Percentiles rank a stretch among this genome's conserved stretches.
These are phyloP conservation scores for Fusarium compactum DNA, from an alignment of 2,329 filamentous ascomycete genomes.

Conservation along the genomic window DNA sequence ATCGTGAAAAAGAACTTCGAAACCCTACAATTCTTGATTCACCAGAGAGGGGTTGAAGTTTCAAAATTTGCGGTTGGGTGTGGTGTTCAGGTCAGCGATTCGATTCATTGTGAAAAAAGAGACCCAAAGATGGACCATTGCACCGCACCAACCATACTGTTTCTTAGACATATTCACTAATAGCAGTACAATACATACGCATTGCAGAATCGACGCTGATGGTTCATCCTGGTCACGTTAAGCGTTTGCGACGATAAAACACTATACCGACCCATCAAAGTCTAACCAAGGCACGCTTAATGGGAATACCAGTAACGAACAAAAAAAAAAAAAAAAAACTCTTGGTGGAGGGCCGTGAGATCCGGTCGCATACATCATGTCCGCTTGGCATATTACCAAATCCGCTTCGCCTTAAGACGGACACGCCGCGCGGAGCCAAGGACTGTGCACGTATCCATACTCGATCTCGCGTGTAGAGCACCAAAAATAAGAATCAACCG, in stretches of 20 bases:
- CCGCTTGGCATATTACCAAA: slow-evolving; percentile 37
- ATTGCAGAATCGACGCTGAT: not conserved
- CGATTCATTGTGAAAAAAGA: slow-evolving; percentile 8
- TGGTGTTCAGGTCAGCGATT: slow-evolving; percentile 26
- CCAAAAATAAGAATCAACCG: slow-evolving; percentile 41
- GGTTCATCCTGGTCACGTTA: slow-evolving; percentile 9
- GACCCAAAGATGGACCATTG: slow-evolving; percentile 2
- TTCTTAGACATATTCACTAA: slow-evolving; percentile 18
- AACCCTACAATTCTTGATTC: not conserved
- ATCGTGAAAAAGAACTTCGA: slow-evolving; percentile 7
- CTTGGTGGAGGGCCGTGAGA: slow-evolving; percentile 43
- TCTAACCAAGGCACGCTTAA: not conserved
- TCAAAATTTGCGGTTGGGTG: slow-evolving; percentile 32
- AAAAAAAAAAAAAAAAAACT: slow-evolving; percentile 11
- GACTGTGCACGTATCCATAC: slow-evolving; percentile 25
- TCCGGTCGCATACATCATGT: slow-evolving; percentile 42
- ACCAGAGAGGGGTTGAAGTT: slow-evolving; percentile 25
- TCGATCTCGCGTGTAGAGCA: slow-evolving; percentile 3
- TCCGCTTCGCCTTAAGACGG: slow-evolving; percentile 38
- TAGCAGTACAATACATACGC: not conserved
- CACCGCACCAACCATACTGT: slow-evolving; percentile 9
- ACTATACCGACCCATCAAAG: not conserved
- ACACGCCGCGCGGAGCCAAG: slow-evolving; percentile 40
- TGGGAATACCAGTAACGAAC: not conserved
- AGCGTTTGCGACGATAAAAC: slow-evolving; percentile 17